Evolutionary conservation across 257 asterid species (phyloP), one percentile per base, ranked within the genome.

Genomic region (Lantana camara): DNA sequence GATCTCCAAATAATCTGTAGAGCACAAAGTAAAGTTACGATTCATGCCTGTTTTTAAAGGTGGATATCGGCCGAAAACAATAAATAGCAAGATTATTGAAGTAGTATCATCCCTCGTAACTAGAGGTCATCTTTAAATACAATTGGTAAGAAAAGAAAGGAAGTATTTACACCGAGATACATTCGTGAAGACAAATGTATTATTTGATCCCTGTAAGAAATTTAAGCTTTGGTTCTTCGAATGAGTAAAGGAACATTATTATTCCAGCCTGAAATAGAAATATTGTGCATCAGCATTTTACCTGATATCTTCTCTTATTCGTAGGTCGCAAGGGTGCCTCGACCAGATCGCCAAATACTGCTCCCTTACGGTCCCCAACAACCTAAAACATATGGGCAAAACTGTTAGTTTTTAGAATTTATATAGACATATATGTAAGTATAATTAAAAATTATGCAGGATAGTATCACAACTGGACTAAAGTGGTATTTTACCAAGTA

Each of bases 291-390:
- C 45, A 59, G 30, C 58, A 66, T 2, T 2, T 71, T 74, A 93
- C 99, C 95, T 93, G 99, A 78, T 93, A 93, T 80, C 82, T 80
- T 73, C 84, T 82, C 80, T 68, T 84, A 55, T 75, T 87, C 60
- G 89, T 69, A 52, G 97, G 78, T 80, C 73, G 78, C 81, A 93
- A 71, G 40, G 99, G 99, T 56, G 95, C 95, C 65, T 93, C 96
- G 48, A 93, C 99, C 73, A 93, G 75, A 44, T 97, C 99, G 46
- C 99, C 97, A 80, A 90, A 93, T 60, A 90, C 79, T 24, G 95
- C 86, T 51, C 99, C 96, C 4, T 75, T 82, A 44, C 90, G 84
- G 67, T 93, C 99, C 63, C 99, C 99, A 16, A 93, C 96, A 78
- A 85, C 97, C 99, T 93, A 66, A 76, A 60, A 17, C 30, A 27